Conservation (phyloP, 768 basidiomycete genomes). For the Boletus fagicola region DNA sequence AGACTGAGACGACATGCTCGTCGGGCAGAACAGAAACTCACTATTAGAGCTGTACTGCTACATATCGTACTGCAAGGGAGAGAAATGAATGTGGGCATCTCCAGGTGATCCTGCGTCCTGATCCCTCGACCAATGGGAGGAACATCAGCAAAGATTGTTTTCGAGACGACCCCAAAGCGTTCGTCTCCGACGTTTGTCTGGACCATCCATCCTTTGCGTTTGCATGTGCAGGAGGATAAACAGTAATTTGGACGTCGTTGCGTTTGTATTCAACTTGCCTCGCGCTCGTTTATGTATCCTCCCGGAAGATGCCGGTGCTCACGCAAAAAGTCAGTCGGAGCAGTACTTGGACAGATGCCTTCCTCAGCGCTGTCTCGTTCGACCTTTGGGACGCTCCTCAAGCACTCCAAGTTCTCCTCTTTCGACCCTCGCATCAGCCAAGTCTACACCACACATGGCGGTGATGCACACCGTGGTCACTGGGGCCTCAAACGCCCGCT, state of each 20-base stretch:
- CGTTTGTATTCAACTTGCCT: conserved; percentile 14
- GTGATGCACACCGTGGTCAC: conserved; percentile 72
- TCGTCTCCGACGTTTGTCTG: conserved; percentile 87
- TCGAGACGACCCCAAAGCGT: conserved; percentile 51
- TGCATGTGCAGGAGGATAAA: conserved; percentile 50
- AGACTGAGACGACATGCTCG: background rate
- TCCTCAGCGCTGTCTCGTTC: conserved; percentile 46
- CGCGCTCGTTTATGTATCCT: conserved; percentile 31
- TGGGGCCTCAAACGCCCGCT: conserved; percentile 87
- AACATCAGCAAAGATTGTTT: conserved; percentile 93
- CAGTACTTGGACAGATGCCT: conserved; percentile 13
- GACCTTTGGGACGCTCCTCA: conserved; percentile 72
- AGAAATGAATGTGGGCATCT: conserved; percentile 50
- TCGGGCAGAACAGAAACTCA: conserved; percentile 7
- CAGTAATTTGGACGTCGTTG: conserved; percentile 83
- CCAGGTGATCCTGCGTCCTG: conserved; percentile 94
- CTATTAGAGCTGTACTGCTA: conserved; percentile 4
- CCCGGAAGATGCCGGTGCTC: conserved; percentile 27
- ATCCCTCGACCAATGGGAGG: conserved; percentile 87
- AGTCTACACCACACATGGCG: conserved; percentile 68
- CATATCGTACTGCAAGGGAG: background rate
- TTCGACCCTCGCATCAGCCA: conserved; percentile 77
- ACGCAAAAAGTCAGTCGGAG: background rate
- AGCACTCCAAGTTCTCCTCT: conserved; percentile 78
- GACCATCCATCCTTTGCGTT: conserved; percentile 66